A percentile compares a stretch with the other conserved stretches of the same genome.
Conservation (phyloP, 1,284 basidiomycete species). For the Sporisorium scitamineum region DNA sequence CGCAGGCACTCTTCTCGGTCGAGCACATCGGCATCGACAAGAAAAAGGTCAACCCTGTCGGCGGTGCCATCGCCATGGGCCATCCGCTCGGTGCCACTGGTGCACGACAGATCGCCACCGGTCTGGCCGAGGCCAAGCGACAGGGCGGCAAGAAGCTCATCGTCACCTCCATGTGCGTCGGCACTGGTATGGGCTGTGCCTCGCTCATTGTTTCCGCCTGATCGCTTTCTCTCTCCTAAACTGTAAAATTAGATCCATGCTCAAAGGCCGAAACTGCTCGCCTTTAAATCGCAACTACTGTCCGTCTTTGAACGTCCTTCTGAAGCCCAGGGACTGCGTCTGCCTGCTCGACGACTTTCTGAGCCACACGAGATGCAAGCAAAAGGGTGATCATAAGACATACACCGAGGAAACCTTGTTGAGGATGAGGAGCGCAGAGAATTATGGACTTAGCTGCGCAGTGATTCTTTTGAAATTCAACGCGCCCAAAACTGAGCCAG, state of each 20-base stretch:
- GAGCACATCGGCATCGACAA: slow-evolving; percentile 71
- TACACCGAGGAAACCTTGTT: not conserved
- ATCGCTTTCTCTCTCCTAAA: slow-evolving; percentile 2
- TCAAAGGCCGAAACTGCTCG: not conserved
- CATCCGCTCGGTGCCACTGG: slow-evolving; percentile 75
- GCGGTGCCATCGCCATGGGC: slow-evolving; percentile 71
- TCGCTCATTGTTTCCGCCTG: slow-evolving; percentile 80
- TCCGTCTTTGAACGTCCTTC: not conserved
- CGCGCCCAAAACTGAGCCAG: slow-evolving; percentile 1
- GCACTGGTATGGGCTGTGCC: slow-evolving; percentile 86
- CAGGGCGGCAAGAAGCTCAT: slow-evolving; percentile 73
- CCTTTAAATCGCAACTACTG: not conserved
- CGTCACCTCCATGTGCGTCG: slow-evolving; percentile 87
- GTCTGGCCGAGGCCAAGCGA: slow-evolving; percentile 80
- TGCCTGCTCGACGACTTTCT: not conserved
- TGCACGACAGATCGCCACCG: slow-evolving; percentile 85
- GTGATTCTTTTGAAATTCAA: not conserved
- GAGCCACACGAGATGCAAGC: not conserved
- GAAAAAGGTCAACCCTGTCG: slow-evolving; percentile 72
- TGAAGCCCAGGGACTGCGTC: not conserved
- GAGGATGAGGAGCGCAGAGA: not conserved
- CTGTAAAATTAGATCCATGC: slow-evolving; percentile 27
- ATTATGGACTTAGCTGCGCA: not conserved
- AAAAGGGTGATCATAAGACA: too few species aligned
- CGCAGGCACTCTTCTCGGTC: slow-evolving; percentile 74